These are phyloP conservation scores for Boletus semigastroideus DNA, from an alignment of 1,284 basidiomycete species.

Conservation along the genomic window DNA sequence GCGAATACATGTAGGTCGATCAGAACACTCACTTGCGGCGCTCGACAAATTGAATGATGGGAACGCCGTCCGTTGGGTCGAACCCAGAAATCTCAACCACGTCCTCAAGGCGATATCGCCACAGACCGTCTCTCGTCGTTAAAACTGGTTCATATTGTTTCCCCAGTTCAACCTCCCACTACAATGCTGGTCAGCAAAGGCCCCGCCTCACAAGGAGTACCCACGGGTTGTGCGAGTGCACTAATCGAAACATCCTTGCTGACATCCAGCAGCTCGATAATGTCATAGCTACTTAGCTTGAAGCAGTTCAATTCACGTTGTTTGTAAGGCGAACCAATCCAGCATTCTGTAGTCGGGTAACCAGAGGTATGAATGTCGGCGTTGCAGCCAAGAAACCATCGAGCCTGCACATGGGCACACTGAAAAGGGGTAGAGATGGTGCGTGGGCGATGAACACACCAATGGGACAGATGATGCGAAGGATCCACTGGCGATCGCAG, in stretches of 20 bases:
- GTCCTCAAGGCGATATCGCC: slow-evolving; percentile 26
- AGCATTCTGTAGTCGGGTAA: slow-evolving; percentile 6
- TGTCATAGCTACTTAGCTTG: neutral
- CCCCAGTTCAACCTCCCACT: slow-evolving; percentile 25
- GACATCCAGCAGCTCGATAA: slow-evolving; percentile 23
- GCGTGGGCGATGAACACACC: neutral
- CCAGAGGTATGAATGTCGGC: neutral
- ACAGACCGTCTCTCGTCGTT: slow-evolving; percentile 23
- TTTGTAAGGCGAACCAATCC: slow-evolving; percentile 11
- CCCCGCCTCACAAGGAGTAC: neutral
- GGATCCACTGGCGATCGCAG: slow-evolving; percentile 6
- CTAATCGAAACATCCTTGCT: neutral
- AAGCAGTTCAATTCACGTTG: slow-evolving; percentile 10
- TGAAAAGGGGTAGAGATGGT: neutral
- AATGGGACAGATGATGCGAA: slow-evolving; percentile 11
- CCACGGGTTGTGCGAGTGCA: slow-evolving; percentile 11
- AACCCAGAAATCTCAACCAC: slow-evolving; percentile 26
- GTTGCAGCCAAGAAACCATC: slow-evolving; percentile 12
- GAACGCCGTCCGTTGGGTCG: slow-evolving; percentile 17
- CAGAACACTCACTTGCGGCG: slow-evolving; percentile 11
- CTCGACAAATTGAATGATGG: slow-evolving; percentile 20
- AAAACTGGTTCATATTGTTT: slow-evolving; percentile 21
- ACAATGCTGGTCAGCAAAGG: neutral
- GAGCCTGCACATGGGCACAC: slow-evolving; percentile 1
- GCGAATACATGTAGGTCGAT: neutral